Evolutionary conservation across 805 yeast species (phyloP).

Genomic region (Ogataea nonfermentans): DNA sequence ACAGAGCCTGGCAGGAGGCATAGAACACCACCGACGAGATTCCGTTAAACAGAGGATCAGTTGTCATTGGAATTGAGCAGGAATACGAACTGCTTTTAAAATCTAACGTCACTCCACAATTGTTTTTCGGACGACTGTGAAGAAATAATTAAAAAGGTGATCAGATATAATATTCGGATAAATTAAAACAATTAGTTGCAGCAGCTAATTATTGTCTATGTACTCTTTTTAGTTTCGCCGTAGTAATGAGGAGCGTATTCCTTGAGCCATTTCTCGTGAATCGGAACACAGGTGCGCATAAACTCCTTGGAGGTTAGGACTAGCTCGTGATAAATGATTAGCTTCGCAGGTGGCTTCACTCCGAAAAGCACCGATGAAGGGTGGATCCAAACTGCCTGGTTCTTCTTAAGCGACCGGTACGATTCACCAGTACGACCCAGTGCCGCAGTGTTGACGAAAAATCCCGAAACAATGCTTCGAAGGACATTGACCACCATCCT

Average conservation of each 20-base stretch:
- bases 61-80: slow-evolving; percentile 16
- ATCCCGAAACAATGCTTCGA: slow-evolving; percentile 63
- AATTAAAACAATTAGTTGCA: no score
- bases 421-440: slow-evolving; percentile 64
- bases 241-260: slow-evolving; percentile 71
- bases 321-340: slow-evolving; percentile 77
- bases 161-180: no score
- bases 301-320: slow-evolving; percentile 84
- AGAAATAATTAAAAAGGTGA: background rate
- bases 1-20: slow-evolving; percentile 49
- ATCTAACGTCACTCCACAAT: slow-evolving; percentile 10
- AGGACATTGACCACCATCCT: slow-evolving; percentile 39
- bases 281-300: slow-evolving; percentile 76
- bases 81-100: background rate
- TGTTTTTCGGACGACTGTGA: slow-evolving; percentile 10
- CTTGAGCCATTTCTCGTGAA: slow-evolving; percentile 67
- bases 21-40: slow-evolving; percentile 49
- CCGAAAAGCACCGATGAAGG: slow-evolving; percentile 76
- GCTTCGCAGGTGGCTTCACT: slow-evolving; percentile 68
- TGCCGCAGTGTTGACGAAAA: slow-evolving; percentile 63
- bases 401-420: slow-evolving; percentile 62
- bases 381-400: slow-evolving; percentile 75
- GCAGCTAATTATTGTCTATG: background rate
- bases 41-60: slow-evolving; percentile 51
- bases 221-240: slow-evolving; percentile 6